These are phyloP conservation scores for Wakefieldia striispora DNA, from an alignment of 768 basidiomycete genomes.

Conservation along the genomic window DNA sequence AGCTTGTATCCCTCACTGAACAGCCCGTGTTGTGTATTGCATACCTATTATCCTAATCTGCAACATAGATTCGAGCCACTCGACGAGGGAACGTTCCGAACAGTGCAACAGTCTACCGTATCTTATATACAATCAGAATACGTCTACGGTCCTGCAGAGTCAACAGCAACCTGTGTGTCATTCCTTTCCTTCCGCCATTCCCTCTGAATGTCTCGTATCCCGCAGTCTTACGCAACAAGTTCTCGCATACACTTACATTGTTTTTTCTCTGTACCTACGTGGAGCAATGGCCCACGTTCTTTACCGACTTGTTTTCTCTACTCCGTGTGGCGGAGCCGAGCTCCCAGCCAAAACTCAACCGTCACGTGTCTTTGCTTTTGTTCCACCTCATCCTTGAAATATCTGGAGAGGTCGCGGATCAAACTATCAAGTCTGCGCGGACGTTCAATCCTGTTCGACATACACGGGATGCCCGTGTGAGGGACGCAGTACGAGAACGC, in stretches of 20 bases:
- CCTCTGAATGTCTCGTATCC: slow-evolving; percentile 12
- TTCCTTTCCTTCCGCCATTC: neutral
- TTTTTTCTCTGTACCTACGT: slow-evolving; percentile 88
- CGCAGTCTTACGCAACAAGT: slow-evolving; percentile 90
- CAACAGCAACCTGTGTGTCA: slow-evolving; percentile 73
- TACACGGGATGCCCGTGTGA: slow-evolving; percentile 75
- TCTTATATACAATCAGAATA: slow-evolving; percentile 88
- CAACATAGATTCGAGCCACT: slow-evolving; percentile 57
- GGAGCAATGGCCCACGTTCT: slow-evolving; percentile 83
- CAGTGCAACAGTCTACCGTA: slow-evolving; percentile 72
- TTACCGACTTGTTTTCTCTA: slow-evolving; percentile 72
- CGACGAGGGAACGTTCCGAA: slow-evolving; percentile 67
- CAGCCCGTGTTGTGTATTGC: neutral
- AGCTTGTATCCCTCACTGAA: slow-evolving; percentile 31
- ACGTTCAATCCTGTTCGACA: slow-evolving; percentile 68
- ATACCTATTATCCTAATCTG: slow-evolving; percentile 5
- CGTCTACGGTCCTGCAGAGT: slow-evolving; percentile 80
- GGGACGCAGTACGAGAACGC: slow-evolving; percentile 86
- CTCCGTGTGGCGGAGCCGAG: slow-evolving; percentile 60
- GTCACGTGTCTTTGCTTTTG: slow-evolving; percentile 82
- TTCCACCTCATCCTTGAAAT: slow-evolving; percentile 94
- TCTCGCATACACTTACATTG: slow-evolving; percentile 85
- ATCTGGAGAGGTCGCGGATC: slow-evolving; percentile 96
- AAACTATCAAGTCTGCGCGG: slow-evolving; percentile 86
- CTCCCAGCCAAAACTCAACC: slow-evolving; percentile 64